Percentiles rank a stretch among this genome's conserved stretches.
phyloP scores from a whole-genome alignment of 2,329 filamentous ascomycete species.

The Aphanoascus verrucosus region DNA sequence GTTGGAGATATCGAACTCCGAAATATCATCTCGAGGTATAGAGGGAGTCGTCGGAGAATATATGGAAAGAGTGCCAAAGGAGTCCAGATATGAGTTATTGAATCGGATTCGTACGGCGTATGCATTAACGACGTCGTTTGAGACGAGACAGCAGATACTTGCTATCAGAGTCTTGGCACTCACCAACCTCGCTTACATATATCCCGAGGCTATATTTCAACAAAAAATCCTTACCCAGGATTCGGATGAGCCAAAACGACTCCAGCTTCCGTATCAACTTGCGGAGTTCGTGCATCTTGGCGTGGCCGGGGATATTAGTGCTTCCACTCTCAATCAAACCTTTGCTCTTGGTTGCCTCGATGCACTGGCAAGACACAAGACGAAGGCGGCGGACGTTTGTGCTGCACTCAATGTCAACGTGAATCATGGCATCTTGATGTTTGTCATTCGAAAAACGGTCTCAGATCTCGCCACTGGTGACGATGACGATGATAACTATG shows the following conservation, averaged over 20 bases:
- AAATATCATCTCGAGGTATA: conserved; percentile 31
- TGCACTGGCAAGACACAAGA: conserved; percentile 68
- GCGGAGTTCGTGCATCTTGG: conserved; percentile 83
- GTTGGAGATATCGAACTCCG: conserved; percentile 52
- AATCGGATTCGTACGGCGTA: conserved; percentile 75
- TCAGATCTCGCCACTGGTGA: conserved; percentile 60
- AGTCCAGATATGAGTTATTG: conserved; percentile 72
- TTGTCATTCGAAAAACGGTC: conserved; percentile 82
- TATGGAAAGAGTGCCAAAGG: conserved; percentile 56
- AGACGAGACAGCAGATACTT: conserved; percentile 63
- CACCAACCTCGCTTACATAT: conserved; percentile 82
- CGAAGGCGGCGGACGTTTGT: conserved; percentile 69
- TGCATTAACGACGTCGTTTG: conserved; percentile 56
- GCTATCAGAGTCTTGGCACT: conserved; percentile 75
- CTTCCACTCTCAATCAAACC: conserved; percentile 70
- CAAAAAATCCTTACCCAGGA: conserved; percentile 81
- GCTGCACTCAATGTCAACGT: conserved; percentile 90
- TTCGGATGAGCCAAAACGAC: conserved; percentile 73
- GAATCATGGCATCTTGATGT: conserved; percentile 89
- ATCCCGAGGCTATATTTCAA: conserved; percentile 69
- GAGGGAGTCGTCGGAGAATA: conserved; percentile 32
- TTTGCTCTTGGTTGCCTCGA: conserved; percentile 73
- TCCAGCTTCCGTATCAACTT: conserved; percentile 84
- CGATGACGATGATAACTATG: conserved; percentile 49
- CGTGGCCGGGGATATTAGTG: conserved; percentile 52